phyloP scores from a whole-genome alignment of 345 rosid genomes.

The Excoecaria agallocha region DNA sequence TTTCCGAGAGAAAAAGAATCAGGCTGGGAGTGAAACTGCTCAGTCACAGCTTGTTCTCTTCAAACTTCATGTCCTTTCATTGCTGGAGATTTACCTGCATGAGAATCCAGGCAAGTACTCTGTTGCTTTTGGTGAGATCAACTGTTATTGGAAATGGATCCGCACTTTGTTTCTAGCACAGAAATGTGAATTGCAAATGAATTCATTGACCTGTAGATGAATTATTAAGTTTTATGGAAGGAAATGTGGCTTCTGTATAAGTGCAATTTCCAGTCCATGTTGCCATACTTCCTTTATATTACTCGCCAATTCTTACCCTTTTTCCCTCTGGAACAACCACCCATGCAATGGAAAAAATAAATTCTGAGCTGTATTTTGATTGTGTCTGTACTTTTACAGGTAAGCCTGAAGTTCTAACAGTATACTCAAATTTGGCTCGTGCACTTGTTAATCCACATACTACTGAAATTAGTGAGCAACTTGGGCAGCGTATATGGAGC shows the following conservation, averaged over 20 bases:
- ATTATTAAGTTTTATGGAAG: background rate
- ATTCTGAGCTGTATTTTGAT: background rate
- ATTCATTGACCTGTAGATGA: background rate
- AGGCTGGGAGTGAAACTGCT: constrained; percentile 80
- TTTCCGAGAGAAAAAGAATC: constrained; percentile 86
- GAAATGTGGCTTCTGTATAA: no score
- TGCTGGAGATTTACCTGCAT: constrained; percentile 86
- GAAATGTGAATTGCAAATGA: background rate
- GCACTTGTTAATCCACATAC: constrained; percentile 72
- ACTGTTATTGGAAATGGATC: background rate
- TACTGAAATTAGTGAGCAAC: constrained; percentile 79
- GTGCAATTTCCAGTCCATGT: background rate
- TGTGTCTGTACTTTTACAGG: constrained; percentile 41
- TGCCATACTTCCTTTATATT: no score
- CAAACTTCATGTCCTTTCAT: constrained; percentile 88
- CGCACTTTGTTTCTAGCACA: background rate
- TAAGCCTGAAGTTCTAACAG: constrained; percentile 73
- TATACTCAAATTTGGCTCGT: constrained; percentile 75
- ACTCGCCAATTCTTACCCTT: no score
- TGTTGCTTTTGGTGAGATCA: constrained; percentile 5
- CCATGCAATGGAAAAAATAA: background rate
- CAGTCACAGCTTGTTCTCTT: constrained; percentile 90
- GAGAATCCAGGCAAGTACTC: constrained; percentile 74
- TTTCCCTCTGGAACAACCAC: background rate
- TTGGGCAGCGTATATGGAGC: constrained; percentile 92